phyloP scores from a whole-genome alignment of 2,329 filamentous ascomycete species.

The Aspergillus luchuensis region DNA sequence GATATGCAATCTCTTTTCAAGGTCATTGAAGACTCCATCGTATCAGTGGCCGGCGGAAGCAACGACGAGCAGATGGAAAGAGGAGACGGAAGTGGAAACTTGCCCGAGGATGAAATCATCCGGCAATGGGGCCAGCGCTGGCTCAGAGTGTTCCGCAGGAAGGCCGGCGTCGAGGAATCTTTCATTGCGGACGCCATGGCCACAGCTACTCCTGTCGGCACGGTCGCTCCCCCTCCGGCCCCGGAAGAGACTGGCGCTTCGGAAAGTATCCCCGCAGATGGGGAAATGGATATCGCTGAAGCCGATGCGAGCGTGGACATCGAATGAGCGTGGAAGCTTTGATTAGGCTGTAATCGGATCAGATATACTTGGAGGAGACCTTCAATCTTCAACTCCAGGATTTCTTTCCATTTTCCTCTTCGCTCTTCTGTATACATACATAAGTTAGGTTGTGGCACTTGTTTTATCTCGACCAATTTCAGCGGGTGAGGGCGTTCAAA shows the following conservation, averaged over 20 bases:
- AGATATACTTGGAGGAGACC: neutral
- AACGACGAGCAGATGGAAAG: constrained; percentile 76
- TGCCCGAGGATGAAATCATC: constrained; percentile 65
- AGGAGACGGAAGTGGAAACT: constrained; percentile 54
- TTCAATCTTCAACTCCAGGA: too few species aligned
- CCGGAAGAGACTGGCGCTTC: constrained; percentile 15
- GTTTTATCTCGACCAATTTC: neutral
- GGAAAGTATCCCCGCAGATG: constrained; percentile 25
- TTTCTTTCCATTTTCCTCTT: neutral
- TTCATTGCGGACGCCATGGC: constrained; percentile 60
- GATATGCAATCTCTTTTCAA: constrained; percentile 79
- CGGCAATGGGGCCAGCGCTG: constrained; percentile 82
- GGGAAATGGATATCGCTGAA: constrained; percentile 36
- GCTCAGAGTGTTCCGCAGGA: constrained; percentile 80
- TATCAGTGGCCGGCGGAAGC: constrained; percentile 69
- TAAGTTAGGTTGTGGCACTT: neutral
- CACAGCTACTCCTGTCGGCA: constrained; percentile 48
- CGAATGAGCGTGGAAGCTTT: constrained; percentile 2
- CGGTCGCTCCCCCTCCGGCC: constrained; percentile 29
- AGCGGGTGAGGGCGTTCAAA: constrained; percentile 2
- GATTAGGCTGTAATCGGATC: neutral
- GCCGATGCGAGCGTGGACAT: constrained; percentile 21
- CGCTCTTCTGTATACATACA: constrained; percentile 9
- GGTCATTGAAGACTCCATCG: constrained; percentile 75
- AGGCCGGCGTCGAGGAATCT: constrained; percentile 82